phyloP scores from a whole-genome alignment of 2,329 filamentous ascomycete species.

The Camillea tinctor region DNA sequence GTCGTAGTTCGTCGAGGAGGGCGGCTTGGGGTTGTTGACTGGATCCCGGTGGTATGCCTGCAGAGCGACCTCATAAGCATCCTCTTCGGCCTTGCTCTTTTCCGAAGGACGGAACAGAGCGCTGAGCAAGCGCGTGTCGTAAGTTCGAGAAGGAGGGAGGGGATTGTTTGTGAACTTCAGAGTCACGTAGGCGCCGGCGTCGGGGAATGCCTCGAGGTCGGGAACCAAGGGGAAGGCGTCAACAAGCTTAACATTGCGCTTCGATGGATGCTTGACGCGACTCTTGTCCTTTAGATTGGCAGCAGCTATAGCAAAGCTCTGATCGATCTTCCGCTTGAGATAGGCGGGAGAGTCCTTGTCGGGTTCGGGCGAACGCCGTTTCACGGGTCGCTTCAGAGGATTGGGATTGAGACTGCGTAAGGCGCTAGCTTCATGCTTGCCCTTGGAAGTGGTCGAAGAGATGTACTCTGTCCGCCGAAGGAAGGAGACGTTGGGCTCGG shows the following conservation, averaged over 20 bases:
- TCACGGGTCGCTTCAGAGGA: constrained; percentile 40
- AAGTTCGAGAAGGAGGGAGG: constrained; percentile 50
- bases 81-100: constrained; percentile 53
- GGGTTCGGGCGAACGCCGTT: constrained; percentile 55
- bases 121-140: constrained; percentile 61
- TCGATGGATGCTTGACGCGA: constrained; percentile 57
- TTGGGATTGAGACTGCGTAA: constrained; percentile 49
- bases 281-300: constrained; percentile 53
- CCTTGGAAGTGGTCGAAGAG: constrained; percentile 57
- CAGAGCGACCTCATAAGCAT: constrained; percentile 47
- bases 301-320: constrained; percentile 56
- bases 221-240: constrained; percentile 62
- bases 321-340: constrained; percentile 68
- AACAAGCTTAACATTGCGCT: constrained; percentile 56
- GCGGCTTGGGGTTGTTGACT: constrained; percentile 52
- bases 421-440: constrained; percentile 49
- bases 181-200: constrained; percentile 67
- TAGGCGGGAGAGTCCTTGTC: constrained; percentile 62
- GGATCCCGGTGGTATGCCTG: constrained; percentile 59
- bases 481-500: constrained; percentile 82
- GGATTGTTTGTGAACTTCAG: constrained; percentile 69
- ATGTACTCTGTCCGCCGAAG: constrained; percentile 96
- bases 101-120: constrained; percentile 62
- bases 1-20: constrained; percentile 63
- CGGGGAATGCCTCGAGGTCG: constrained; percentile 67